phyloP scores from a whole-genome alignment of 1,284 basidiomycete species.

The Cystobasidium sp. region DNA sequence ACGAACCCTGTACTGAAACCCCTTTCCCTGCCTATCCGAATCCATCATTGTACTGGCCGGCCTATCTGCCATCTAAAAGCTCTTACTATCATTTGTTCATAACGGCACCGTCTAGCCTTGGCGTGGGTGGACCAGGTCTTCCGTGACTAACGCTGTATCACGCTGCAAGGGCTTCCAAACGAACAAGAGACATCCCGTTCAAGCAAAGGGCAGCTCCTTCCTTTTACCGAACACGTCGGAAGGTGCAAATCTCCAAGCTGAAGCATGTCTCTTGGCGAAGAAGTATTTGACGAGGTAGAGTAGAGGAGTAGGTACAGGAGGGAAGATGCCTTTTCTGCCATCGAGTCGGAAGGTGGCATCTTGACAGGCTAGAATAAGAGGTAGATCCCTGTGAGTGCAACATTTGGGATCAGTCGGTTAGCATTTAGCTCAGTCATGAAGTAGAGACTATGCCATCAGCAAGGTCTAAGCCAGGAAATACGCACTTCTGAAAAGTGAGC shows the following conservation, averaged over 20 bases:
- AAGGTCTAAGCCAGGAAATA: background rate
- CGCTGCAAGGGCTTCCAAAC: background rate
- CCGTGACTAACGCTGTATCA: background rate
- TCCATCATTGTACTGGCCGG: too few relatives aligned
- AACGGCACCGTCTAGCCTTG: too few relatives aligned
- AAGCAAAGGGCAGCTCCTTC: background rate
- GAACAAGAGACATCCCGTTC: too few relatives aligned
- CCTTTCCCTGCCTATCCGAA: too few relatives aligned
- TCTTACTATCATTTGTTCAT: too few relatives aligned
- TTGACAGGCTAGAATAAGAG: slow-evolving; percentile 15
- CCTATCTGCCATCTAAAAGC: too few relatives aligned
- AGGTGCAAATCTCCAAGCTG: slow-evolving; percentile 17
- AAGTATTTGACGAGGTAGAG: slow-evolving; percentile 21
- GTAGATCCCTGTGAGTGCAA: slow-evolving; percentile 5
- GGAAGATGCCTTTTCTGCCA: slow-evolving; percentile 5
- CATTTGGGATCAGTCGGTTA: too few relatives aligned
- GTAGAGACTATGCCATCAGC: too few relatives aligned
- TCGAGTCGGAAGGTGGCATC: slow-evolving; percentile 12
- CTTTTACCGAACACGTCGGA: slow-evolving; percentile 24
- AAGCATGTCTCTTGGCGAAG: slow-evolving; percentile 5
- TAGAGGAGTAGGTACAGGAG: background rate
- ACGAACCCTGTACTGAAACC: too few relatives aligned
- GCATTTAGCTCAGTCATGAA: background rate
- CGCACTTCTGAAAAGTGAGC: background rate
- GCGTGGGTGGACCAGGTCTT: background rate